Evolutionary conservation across 2,329 filamentous ascomycete species (phyloP), one percentile per base, ranked within the genome.

Genomic region (Lasiodiplodia sp.): DNA sequence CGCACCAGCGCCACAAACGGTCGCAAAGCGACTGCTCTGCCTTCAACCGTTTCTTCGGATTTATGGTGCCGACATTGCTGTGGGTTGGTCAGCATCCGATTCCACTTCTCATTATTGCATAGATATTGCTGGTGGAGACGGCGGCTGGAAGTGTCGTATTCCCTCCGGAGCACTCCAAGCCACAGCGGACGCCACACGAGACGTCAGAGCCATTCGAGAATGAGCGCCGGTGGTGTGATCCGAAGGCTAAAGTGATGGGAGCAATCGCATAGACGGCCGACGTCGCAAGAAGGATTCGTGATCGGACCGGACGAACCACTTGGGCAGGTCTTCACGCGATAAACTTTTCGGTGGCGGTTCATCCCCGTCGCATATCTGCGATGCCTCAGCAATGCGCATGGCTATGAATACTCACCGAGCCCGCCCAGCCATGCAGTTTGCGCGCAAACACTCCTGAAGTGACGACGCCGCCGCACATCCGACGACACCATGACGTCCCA

Each of bases 401-500:
- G 57, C 18, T 8, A 62, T 49, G 23, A 62, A 21, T n/a, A 12
- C 38, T 7, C n/a, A 34, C 44, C 14, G 18, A 14, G n/a, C 25
- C 31, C 18, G 2, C 10, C 3, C 53, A n/a, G 14, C 25, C 18
- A 12, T 47, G 4, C 44, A n/a, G 7, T 28, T 28, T 28, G 28
- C 28, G 28, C 14, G 44, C 44, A 3, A n/a, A 47, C 14, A 2
- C 25, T 12, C 11, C 18, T 16, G 40, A 11, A 31, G 18, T 16
- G 31, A 53, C 4, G 25, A 1, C 31, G 31, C 31, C 4, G 25
- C 31, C 31, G 31, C 31, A 10, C 8, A 34, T 34, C 31, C 31
- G 8, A 31, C 47, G 16, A 18, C 53, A 64, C 69, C 23, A 71
- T 71, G 53, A 65, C 71, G n/a, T 78, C 80, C 11, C 78, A 82